Base-by-base conservation (phyloP, 148 eudicot genomes). In the Agrostemma githago region DNA sequence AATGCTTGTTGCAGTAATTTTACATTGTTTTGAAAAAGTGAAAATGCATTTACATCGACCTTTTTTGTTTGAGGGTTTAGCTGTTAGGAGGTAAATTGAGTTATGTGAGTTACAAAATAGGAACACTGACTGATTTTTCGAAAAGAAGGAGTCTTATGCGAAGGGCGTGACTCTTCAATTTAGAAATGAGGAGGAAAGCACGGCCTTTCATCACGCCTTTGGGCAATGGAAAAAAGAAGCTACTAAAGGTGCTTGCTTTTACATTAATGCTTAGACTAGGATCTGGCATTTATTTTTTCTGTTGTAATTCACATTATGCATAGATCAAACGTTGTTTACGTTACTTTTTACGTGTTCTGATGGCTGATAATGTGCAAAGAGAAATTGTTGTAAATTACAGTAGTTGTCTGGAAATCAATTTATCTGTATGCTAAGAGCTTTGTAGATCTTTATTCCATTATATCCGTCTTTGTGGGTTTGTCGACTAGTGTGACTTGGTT, bases 171-270 rank as follows among this genome's bases (percentile, higher is more conserved):
- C 82, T 41, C 84, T 91, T 73, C 86, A 79, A 67, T 94, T 94
- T 78, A 85, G 84, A 74, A 81, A 85, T 38, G 90, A 86, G 78
- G 91, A 89, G 79, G 96, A 89, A 80, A 85, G 93, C 83, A 82
- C 72, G 66, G 86, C 86, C 56, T 94, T 94, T 82, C 95, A 89
- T 84, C 72, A 62, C 80, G 93, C 91, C 64, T 89, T 91, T 86
- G 91, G 87, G 76, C 89, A 86, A 79, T 86, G 90, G 92, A 94
- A 89, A 80, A 86, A 83, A 79, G 84, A 88, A 81, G 86, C 78
- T 38, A 71, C 62, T 75, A 83, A 80, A 94, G 98, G 98, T 94
- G 86, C 84, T 79, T 73, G 67, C 63, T 80, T 76, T 77, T 72
- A 38, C 76, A 53, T 38, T 75, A 41, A 21, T 68, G 19, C 53